These are phyloP conservation scores for Massariosphaeria phaeospora DNA, from an alignment of 495 filamentous ascomycete genomes.

Conservation along the genomic window DNA sequence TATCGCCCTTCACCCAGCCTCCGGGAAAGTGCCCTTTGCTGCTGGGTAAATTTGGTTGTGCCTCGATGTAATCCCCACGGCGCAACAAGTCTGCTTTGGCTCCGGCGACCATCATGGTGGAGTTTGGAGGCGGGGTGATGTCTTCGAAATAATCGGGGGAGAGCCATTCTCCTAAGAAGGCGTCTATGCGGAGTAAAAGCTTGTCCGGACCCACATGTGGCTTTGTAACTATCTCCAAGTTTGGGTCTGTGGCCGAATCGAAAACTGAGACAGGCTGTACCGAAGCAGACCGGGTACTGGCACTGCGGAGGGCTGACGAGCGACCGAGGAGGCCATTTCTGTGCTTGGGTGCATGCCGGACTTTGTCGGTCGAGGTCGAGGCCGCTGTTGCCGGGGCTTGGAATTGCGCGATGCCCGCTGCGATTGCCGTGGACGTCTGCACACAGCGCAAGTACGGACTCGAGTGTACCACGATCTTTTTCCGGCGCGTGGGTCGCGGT, in stretches of 20 bases:
- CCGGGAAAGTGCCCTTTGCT: constrained; percentile 53
- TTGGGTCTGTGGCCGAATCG: constrained; percentile 24
- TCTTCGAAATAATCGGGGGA: constrained; percentile 85
- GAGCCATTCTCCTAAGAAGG: constrained; percentile 94
- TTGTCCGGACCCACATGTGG: constrained; percentile 37
- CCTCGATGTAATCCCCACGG: constrained; percentile 57
- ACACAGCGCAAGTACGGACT: constrained; percentile 91
- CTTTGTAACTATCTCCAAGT: constrained; percentile 7
- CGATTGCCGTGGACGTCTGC: constrained; percentile 86
- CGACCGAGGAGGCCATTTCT: not conserved
- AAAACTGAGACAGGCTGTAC: constrained; percentile 16
- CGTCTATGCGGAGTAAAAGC: constrained; percentile 71
- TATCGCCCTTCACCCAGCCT: constrained; percentile 52
- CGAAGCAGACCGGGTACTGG: constrained; percentile 18
- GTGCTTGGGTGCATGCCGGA: constrained; percentile 1
- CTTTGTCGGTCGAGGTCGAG: constrained; percentile 18
- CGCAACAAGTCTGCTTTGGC: constrained; percentile 81
- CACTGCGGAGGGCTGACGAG: constrained; percentile 21
- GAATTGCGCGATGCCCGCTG: constrained; percentile 76
- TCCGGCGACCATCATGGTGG: constrained; percentile 75
- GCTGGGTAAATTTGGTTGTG: constrained; percentile 35
- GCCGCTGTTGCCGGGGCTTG: constrained; percentile 27
- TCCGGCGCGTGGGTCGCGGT: constrained; percentile 45
- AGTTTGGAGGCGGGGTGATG: constrained; percentile 83
- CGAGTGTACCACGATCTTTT: constrained; percentile 80